Conservation (phyloP, 163 green algal genomes). For the Picocystis sp. region DNA sequence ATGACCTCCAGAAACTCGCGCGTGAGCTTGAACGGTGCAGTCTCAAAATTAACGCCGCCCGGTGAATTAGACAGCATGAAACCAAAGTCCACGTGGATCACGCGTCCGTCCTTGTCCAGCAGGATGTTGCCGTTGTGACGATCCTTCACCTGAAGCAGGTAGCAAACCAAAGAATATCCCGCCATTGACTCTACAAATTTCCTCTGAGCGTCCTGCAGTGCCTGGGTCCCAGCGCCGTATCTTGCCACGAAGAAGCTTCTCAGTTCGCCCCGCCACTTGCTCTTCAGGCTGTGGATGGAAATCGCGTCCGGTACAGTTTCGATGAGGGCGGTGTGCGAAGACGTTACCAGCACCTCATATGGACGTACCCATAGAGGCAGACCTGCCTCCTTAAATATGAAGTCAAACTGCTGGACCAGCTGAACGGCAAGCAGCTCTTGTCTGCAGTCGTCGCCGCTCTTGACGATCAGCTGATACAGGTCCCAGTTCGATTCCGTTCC, state of each 20-base stretch:
- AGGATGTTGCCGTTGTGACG: conserved; percentile 89
- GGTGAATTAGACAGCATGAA: conserved; percentile 96
- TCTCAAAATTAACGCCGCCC: conserved; percentile 88
- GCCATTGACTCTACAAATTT: conserved; percentile 79
- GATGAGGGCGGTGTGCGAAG: conserved; percentile 77
- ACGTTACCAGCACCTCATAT: conserved; percentile 85
- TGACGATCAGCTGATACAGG: conserved; percentile 82
- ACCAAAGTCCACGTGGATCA: conserved; percentile 98
- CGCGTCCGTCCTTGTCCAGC: conserved; percentile 58
- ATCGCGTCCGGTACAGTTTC: conserved; percentile 83
- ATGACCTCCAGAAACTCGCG: conserved; percentile 91
- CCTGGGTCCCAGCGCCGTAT: conserved; percentile 19
- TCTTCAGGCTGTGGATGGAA: conserved; percentile 77
- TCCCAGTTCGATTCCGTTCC: conserved; percentile 60
- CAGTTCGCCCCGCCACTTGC: conserved; percentile 5
- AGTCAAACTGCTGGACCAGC: background rate
- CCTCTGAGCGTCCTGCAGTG: conserved; percentile 55
- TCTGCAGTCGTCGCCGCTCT: conserved; percentile 89
- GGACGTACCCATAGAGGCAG: conserved; percentile 73
- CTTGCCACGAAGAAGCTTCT: conserved; percentile 1
- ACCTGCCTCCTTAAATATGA: conserved; percentile 43
- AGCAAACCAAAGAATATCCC: conserved; percentile 1
- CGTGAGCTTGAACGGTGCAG: conserved; percentile 91
- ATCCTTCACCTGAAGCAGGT: conserved; percentile 51
- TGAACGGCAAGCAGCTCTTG: conserved; percentile 86